phyloP scores from a whole-genome alignment of 192 early-diverging fungal genomes.

The Dimargaris cristalligena region DNA sequence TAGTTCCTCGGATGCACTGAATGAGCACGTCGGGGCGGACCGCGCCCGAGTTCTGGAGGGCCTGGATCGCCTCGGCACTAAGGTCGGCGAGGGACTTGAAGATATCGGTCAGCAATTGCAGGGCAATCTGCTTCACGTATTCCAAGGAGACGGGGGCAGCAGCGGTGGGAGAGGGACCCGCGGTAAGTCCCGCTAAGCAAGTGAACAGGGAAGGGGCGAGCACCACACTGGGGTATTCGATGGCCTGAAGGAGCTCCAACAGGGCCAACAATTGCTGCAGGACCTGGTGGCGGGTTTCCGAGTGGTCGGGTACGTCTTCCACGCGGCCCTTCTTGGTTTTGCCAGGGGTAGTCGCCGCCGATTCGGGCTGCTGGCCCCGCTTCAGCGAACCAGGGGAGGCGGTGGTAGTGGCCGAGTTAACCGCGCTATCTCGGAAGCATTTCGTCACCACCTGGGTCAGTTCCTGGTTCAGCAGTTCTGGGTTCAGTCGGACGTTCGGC shows the following conservation, averaged over 20 bases:
- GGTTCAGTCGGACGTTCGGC: too few species aligned
- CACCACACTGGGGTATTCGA: slow-evolving; percentile 28
- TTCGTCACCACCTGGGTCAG: too few species aligned
- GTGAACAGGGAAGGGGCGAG: slow-evolving; percentile 56
- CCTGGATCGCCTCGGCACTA: slow-evolving; percentile 12
- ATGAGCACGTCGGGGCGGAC: slow-evolving; percentile 78
- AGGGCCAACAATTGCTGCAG: slow-evolving; percentile 42
- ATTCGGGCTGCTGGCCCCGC: too few species aligned
- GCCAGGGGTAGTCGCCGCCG: too few species aligned
- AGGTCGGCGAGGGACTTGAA: slow-evolving; percentile 17
- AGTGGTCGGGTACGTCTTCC: too few species aligned
- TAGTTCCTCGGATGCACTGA: slow-evolving; percentile 69
- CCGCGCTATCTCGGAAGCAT: too few species aligned
- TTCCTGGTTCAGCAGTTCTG: too few species aligned
- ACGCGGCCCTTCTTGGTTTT: too few species aligned
- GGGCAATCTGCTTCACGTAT: slow-evolving; percentile 74
- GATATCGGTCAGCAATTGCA: slow-evolving; percentile 43
- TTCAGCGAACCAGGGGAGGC: too few species aligned
- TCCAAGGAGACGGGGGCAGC: slow-evolving; percentile 45
- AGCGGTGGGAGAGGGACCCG: too few species aligned
- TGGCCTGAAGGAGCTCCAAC: slow-evolving; percentile 63
- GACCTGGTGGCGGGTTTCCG: too few species aligned
- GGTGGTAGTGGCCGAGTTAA: too few species aligned
- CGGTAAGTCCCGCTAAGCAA: slow-evolving; percentile 44
- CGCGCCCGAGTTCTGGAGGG: slow-evolving; percentile 32